A percentile compares a stretch with the other conserved stretches of the same genome.
phyloP scores from a whole-genome alignment of 2,329 filamentous ascomycete genomes.

The Apiospora sp. region DNA sequence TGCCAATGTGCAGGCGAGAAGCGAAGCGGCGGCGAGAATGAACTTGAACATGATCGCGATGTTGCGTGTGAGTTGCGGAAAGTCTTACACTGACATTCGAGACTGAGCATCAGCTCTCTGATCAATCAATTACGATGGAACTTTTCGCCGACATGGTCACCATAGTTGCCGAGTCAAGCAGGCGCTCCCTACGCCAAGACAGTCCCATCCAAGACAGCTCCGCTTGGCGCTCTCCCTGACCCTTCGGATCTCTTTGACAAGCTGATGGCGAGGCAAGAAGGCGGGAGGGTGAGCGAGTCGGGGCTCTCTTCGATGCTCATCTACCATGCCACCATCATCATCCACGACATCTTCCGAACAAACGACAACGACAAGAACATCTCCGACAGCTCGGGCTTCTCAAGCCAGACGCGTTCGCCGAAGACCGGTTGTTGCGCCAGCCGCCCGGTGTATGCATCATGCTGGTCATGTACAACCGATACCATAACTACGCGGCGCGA shows the following conservation, averaged over 20 bases:
- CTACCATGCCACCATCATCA: slow-evolving; percentile 76
- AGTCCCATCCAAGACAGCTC: slow-evolving; percentile 63
- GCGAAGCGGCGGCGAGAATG: too few species aligned
- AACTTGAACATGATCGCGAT: too few species aligned
- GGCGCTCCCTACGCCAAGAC: slow-evolving; percentile 73
- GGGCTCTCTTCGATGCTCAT: slow-evolving; percentile 82
- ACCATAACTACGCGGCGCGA: slow-evolving; percentile 74
- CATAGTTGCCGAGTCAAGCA: slow-evolving; percentile 69
- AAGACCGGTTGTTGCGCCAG: slow-evolving; percentile 70
- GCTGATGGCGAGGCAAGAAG: slow-evolving; percentile 64
- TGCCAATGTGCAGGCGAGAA: too few species aligned
- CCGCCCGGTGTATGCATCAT: slow-evolving; percentile 74
- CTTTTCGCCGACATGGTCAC: too few species aligned
- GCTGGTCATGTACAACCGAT: slow-evolving; percentile 73
- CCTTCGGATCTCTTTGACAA: slow-evolving; percentile 73
- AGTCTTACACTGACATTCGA: too few species aligned
- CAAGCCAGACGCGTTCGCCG: slow-evolving; percentile 75
- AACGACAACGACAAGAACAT: slow-evolving; percentile 68
- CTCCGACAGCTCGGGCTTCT: slow-evolving; percentile 68
- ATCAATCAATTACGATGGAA: too few species aligned
- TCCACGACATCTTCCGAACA: slow-evolving; percentile 69
- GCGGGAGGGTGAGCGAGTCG: slow-evolving; percentile 66
- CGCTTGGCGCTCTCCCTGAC: slow-evolving; percentile 68
- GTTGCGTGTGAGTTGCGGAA: too few species aligned
- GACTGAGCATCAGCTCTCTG: too few species aligned